Percentiles rank a stretch among this genome's conserved stretches.
Conservation (phyloP, 2,329 filamentous ascomycete genomes). For the Verticillium albo-atrum region DNA sequence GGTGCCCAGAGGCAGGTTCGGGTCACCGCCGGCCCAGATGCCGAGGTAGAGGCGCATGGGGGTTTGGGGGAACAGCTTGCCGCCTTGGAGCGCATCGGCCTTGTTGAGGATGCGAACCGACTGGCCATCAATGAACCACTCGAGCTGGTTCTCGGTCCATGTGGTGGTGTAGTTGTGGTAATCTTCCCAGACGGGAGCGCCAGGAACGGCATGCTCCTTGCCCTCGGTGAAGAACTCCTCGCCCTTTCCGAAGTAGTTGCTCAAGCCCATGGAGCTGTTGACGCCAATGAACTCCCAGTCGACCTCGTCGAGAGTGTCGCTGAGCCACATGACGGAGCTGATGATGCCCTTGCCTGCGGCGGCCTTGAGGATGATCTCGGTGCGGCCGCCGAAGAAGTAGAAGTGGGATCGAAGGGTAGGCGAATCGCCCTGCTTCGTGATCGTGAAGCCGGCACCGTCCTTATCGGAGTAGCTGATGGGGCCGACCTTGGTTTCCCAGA, state of each 20-base stretch:
- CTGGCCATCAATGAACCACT: slow-evolving; percentile 66
- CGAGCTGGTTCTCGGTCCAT: slow-evolving; percentile 64
- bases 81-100: slow-evolving; percentile 52
- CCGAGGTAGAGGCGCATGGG: slow-evolving; percentile 68
- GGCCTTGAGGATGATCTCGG: slow-evolving; percentile 74
- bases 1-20: slow-evolving; percentile 48
- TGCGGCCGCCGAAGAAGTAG: slow-evolving; percentile 81
- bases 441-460: slow-evolving; percentile 67
- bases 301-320: slow-evolving; percentile 80
- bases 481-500: slow-evolving; percentile 69
- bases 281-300: slow-evolving; percentile 81
- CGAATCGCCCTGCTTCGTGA: slow-evolving; percentile 66
- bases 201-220: slow-evolving; percentile 49
- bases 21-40: slow-evolving; percentile 61
- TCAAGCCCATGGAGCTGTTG: slow-evolving; percentile 58
- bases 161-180: slow-evolving; percentile 74
- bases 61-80: slow-evolving; percentile 67
- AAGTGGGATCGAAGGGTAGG: slow-evolving; percentile 76
- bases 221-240: slow-evolving; percentile 59
- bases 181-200: slow-evolving; percentile 47
- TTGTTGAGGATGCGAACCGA: slow-evolving; percentile 60
- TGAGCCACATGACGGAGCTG: slow-evolving; percentile 77
- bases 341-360: slow-evolving; percentile 72
- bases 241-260: slow-evolving; percentile 80
- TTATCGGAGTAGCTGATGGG: slow-evolving; percentile 55